phyloP scores from a whole-genome alignment of 2,329 filamentous ascomycete species.

The Cytospora paraplurivora region DNA sequence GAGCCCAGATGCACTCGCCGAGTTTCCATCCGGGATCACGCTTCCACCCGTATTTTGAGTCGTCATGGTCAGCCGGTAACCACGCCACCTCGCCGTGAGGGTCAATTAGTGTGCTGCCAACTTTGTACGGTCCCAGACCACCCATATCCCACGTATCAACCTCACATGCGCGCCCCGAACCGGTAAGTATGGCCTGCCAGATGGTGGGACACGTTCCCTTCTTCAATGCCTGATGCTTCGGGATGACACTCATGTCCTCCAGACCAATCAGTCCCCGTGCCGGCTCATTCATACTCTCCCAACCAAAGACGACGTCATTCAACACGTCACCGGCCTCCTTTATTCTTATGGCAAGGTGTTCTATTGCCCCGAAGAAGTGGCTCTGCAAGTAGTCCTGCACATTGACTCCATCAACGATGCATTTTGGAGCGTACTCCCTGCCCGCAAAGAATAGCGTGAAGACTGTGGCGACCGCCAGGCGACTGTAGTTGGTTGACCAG shows the following conservation, averaged over 20 bases:
- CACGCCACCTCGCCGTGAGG: slow-evolving; percentile 84
- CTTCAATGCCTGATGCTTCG: slow-evolving; percentile 84
- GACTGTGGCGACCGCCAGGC: slow-evolving; percentile 83
- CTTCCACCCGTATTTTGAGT: slow-evolving; percentile 86
- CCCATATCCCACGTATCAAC: slow-evolving; percentile 93
- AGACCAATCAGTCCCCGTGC: slow-evolving; percentile 86
- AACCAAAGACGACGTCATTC: slow-evolving; percentile 85
- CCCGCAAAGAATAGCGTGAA: slow-evolving; percentile 95
- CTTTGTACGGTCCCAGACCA: slow-evolving; percentile 87
- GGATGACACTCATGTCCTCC: slow-evolving; percentile 77
- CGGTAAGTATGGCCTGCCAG: slow-evolving; percentile 90
- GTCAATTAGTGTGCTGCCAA: slow-evolving; percentile 79
- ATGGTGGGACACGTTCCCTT: slow-evolving; percentile 92
- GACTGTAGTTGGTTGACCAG: slow-evolving; percentile 96
- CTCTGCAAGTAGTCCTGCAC: slow-evolving; percentile 93
- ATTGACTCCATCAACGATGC: slow-evolving; percentile 90
- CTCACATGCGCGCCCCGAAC: slow-evolving; percentile 88
- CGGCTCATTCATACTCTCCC: slow-evolving; percentile 96
- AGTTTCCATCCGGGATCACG: slow-evolving; percentile 86
- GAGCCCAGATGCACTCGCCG: slow-evolving; percentile 95
- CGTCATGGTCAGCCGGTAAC: slow-evolving; percentile 81
- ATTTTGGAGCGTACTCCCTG: slow-evolving; percentile 90
- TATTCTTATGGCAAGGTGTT: slow-evolving; percentile 80
- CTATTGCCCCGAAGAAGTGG: slow-evolving; percentile 80
- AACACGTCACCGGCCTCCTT: slow-evolving; percentile 88